Evolutionary conservation across 495 filamentous ascomycete species (phyloP), one percentile per base, ranked within the genome.

Genomic region (Tuber umbilicatum): DNA sequence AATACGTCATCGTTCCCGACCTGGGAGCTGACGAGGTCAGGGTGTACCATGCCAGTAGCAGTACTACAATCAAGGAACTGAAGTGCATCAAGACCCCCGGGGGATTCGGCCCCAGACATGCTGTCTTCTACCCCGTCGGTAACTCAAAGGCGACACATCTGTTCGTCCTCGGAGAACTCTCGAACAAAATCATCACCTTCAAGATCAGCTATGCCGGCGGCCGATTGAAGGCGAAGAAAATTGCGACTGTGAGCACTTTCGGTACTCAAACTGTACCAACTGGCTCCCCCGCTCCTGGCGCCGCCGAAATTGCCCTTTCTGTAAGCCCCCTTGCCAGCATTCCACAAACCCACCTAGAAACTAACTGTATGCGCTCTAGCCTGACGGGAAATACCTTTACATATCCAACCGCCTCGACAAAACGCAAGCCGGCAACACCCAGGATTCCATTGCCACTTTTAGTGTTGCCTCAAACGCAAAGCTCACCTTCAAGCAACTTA

Each of bases 21-120:
- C 85, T 94, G 9, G 91, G 92, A 70, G 86, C 89, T 27, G 92
- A 94, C 79, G 79, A 90, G n/a, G 75, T 93, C 67, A 89, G 88
- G 72, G 83, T 93, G 60, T 92, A 89, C 83, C 77, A 80, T 40
- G 87, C 90, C 74, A 83, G 89, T 72, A 67, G 75, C 0, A 43
- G 37, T 0, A 82, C 82, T 23, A 68, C 71, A 21, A 86, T 82
- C 7, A 80, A 85, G 41, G 64, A 70, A 14, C 78, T 86, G 75
- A 84, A 81, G 19, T 77, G 83, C 41, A 68, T 83, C 68, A 69
- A 78, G 9, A 80, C 85, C 1, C 79, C 87, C 37, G 21, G 68
- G 10, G 90, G 89, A 17, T 87, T 86, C 27, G 92, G 92, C 0
- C 92, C 91, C 2, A 86, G 92, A 4, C 92, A 94, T 77, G 90